A percentile compares a stretch with the other conserved stretches of the same genome.
Evolutionary conservation across 2,329 filamentous ascomycete species (phyloP).

Genomic region (Colletotrichum sp.): DNA sequence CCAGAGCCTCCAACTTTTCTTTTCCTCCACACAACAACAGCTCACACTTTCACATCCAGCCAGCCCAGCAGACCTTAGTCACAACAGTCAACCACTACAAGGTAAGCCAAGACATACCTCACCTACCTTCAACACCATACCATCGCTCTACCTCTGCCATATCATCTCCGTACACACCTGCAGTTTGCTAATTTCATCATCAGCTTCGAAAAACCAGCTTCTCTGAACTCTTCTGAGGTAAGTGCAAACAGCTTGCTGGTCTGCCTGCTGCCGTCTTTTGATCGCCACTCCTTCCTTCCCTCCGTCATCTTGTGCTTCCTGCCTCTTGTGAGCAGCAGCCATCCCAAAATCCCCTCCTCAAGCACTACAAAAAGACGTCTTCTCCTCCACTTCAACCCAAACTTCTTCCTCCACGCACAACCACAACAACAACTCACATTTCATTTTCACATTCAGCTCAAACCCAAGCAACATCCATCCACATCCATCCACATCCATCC

Average conservation of each 20-base stretch:
- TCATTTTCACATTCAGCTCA: not conserved
- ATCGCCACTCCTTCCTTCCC: not conserved
- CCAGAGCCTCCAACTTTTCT: not conserved
- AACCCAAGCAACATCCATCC: not conserved
- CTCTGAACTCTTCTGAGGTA: not conserved
- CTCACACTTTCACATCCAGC: not conserved
- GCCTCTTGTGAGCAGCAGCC: not conserved
- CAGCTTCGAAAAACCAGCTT: not conserved
- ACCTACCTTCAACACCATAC: not conserved
- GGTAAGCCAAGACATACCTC: not conserved
- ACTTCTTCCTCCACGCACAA: not conserved
- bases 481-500: too few relatives aligned
- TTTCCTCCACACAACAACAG: not conserved
- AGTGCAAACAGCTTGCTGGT: not conserved
- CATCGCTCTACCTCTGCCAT: not conserved
- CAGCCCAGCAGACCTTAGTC: not conserved
- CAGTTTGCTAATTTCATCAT: not conserved
- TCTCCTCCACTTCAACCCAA: not conserved
- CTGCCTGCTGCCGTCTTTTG: not conserved
- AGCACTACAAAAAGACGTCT: not conserved
- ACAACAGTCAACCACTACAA: not conserved
- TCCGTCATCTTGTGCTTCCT: not conserved
- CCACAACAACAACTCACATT: not conserved
- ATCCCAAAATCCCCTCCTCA: not conserved
- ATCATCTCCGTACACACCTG: not conserved